Percentiles rank a stretch among this genome's conserved stretches.
Evolutionary conservation across 352 stramenopile species (phyloP).

Genomic region (Pythium brachiatum): DNA sequence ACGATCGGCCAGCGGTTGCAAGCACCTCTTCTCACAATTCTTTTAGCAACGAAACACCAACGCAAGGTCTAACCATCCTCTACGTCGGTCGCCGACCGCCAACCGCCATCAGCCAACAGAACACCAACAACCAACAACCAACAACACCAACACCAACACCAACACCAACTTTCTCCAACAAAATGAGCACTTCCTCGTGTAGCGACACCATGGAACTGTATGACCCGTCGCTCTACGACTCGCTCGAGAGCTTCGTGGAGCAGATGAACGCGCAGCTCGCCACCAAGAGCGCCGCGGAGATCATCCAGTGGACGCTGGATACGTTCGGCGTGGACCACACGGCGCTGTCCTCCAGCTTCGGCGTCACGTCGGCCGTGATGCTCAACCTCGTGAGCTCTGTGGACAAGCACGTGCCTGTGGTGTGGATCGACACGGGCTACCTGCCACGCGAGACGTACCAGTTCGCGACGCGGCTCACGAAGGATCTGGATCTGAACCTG

Average conservation of each 20-base stretch:
- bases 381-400: slow-evolving; percentile 65
- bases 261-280: slow-evolving; percentile 59
- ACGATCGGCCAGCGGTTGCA: neutral
- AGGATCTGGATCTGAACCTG: slow-evolving; percentile 68
- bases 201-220: slow-evolving; percentile 23
- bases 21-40: slow-evolving; percentile 8
- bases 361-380: slow-evolving; percentile 86
- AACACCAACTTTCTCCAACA: slow-evolving; percentile 1
- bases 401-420: slow-evolving; percentile 55
- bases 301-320: slow-evolving; percentile 66
- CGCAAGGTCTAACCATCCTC: neutral
- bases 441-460: slow-evolving; percentile 81
- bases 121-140: neutral
- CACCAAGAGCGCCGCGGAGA: slow-evolving; percentile 50
- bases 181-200: slow-evolving; percentile 11
- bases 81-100: neutral
- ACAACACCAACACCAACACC: neutral
- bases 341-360: slow-evolving; percentile 84
- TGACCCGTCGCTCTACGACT: slow-evolving; percentile 44
- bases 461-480: slow-evolving; percentile 63
- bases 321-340: slow-evolving; percentile 60
- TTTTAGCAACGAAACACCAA: neutral
- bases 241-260: slow-evolving; percentile 62
- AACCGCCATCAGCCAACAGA: neutral
- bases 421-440: slow-evolving; percentile 87